Conservation (phyloP, 495 filamentous ascomycete species). For the Podospora fimiseda region DNA sequence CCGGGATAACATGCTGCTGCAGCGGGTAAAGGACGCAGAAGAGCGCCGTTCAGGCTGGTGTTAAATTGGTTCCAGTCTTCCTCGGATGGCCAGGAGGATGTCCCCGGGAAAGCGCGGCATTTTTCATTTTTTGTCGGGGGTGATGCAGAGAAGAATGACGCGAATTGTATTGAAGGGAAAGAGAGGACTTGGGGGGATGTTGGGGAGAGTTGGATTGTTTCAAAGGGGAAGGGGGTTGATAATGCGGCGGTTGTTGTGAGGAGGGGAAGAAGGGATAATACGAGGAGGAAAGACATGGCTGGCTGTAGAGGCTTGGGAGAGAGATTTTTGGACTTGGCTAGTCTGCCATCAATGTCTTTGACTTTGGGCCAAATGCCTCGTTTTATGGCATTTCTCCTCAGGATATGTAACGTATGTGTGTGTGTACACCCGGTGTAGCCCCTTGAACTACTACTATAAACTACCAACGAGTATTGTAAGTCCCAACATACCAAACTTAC, state of each 20-base stretch:
- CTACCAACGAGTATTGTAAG: no score
- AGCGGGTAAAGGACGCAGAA: conserved; percentile 33
- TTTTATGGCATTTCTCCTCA: no score
- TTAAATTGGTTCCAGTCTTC: conserved; percentile 43
- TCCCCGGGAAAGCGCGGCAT: conserved; percentile 12
- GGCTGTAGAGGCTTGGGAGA: no score
- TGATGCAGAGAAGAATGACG: background rate
- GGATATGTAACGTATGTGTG: no score
- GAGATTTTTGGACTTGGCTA: no score
- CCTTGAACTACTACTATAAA: no score
- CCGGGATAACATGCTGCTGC: conserved; percentile 49
- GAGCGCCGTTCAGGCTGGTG: conserved; percentile 34
- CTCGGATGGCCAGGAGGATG: conserved; percentile 37
- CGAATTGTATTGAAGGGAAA: background rate
- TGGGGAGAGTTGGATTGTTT: background rate
- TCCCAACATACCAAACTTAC: no score
- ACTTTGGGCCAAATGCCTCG: no score
- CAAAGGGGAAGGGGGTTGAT: background rate
- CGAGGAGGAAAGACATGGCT: no score
- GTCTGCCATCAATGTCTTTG: no score
- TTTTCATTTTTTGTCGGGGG: no score
- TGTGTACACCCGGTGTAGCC: no score
- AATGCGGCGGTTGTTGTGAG: background rate
- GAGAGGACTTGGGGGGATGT: background rate
- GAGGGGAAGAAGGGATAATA: background rate